Conservation (phyloP, 164 flowering plant genomes). For the Vitis amurensis region DNA sequence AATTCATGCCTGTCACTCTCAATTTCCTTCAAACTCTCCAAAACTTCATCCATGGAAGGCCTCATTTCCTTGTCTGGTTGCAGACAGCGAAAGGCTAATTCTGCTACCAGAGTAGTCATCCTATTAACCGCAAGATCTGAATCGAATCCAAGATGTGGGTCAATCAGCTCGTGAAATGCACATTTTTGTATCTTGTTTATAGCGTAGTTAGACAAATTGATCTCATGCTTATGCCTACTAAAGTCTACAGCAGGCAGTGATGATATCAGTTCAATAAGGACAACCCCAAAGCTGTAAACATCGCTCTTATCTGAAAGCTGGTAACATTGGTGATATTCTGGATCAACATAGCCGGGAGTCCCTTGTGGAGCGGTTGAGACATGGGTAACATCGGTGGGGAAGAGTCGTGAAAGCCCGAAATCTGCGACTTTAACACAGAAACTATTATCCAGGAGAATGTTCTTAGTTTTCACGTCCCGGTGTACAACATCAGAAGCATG, state of each 20-base stretch:
- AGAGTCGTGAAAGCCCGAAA: slow-evolving; percentile 69
- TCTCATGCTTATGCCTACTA: slow-evolving; percentile 40
- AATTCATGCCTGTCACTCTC: slow-evolving; percentile 6
- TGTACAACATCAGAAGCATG: slow-evolving; percentile 73
- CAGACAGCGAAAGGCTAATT: slow-evolving; percentile 55
- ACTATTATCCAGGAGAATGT: slow-evolving; percentile 66
- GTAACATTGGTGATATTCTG: slow-evolving; percentile 56
- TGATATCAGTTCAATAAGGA: slow-evolving; percentile 56
- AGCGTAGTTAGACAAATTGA: slow-evolving; percentile 53
- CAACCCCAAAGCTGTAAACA: slow-evolving; percentile 70
- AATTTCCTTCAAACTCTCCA: slow-evolving; percentile 28
- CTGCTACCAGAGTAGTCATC: slow-evolving; percentile 44
- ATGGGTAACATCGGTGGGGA: slow-evolving; percentile 65
- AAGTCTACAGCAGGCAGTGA: slow-evolving; percentile 61
- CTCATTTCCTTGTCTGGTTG: slow-evolving; percentile 52
- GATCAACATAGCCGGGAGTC: slow-evolving; percentile 78
- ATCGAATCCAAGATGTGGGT: slow-evolving; percentile 39
- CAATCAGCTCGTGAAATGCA: slow-evolving; percentile 44
- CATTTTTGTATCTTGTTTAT: slow-evolving; percentile 38
- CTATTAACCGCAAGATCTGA: slow-evolving; percentile 27
- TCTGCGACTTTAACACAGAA: slow-evolving; percentile 79
- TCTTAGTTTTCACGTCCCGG: slow-evolving; percentile 75
- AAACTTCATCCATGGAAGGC: slow-evolving; percentile 53
- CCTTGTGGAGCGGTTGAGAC: slow-evolving; percentile 87
- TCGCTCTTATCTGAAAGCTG: slow-evolving; percentile 66